A percentile compares a stretch with the other conserved stretches of the same genome.
Evolutionary conservation across 75 land plant genomes (phyloP).

Genomic region (Pinus albicaulis): DNA sequence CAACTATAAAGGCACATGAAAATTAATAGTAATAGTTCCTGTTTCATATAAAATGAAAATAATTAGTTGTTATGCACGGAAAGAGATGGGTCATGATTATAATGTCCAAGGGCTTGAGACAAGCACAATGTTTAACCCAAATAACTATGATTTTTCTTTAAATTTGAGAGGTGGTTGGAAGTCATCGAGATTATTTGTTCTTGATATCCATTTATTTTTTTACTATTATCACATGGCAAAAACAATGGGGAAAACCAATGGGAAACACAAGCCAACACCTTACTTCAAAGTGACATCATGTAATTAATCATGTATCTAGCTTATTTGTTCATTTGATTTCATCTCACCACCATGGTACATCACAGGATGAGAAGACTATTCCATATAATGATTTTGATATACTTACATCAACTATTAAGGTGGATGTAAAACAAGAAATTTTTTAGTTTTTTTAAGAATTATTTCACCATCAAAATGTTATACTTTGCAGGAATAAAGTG

Average conservation of each 20-base stretch:
- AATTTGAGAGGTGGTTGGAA: constrained; percentile 99
- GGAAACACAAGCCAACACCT: constrained; percentile 12
- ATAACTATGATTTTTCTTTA: constrained; percentile 32
- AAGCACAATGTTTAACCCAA: too few relatives aligned
- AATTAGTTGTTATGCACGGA: too few relatives aligned
- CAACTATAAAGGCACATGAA: too few relatives aligned
- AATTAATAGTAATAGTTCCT: too few relatives aligned
- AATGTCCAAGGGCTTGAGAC: too few relatives aligned
- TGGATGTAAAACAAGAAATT: constrained; percentile 48
- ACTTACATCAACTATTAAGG: constrained; percentile 41
- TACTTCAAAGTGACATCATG: constrained; percentile 41
- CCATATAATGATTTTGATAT: constrained; percentile 81
- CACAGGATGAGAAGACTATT: constrained; percentile 89
- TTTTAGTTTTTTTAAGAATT: constrained; percentile 91
- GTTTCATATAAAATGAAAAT: too few relatives aligned
- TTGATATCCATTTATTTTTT: constrained; percentile 94
- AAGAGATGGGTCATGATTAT: too few relatives aligned
- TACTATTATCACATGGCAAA: constrained; percentile 73
- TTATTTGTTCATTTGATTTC: constrained; percentile 75
- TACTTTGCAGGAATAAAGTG: constrained; percentile 88
- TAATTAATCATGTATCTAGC: constrained; percentile 58
- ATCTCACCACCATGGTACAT: constrained; percentile 69
- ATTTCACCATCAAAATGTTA: constrained; percentile 93
- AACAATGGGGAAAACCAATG: constrained; percentile 75
- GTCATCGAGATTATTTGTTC: constrained; percentile 94